Conservation (phyloP, 2,329 filamentous ascomycete genomes). For the Arthrobotrys iridis region DNA sequence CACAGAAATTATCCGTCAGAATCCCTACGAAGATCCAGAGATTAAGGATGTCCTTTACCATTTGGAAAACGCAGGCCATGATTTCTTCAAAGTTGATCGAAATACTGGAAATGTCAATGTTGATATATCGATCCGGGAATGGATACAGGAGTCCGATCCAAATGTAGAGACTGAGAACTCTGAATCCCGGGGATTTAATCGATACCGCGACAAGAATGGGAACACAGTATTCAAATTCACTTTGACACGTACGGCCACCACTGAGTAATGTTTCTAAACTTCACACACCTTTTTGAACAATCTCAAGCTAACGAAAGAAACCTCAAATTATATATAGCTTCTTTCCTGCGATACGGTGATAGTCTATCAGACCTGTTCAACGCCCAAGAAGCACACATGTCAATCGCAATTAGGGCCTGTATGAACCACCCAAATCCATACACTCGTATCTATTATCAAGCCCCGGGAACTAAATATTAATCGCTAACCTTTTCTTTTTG, state of each 20-base stretch:
- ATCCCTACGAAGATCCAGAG: constrained; percentile 11
- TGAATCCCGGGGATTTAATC: constrained; percentile 32
- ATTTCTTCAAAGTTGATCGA: constrained; percentile 16
- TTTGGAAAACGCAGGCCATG: constrained; percentile 3
- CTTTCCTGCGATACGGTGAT: constrained; percentile 1
- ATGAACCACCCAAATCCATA: not conserved
- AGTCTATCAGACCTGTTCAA: not conserved
- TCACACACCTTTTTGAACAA: too few relatives aligned
- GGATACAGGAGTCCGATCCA: not conserved
- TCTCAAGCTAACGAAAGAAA: too few relatives aligned
- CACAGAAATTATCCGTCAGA: not conserved
- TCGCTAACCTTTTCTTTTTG: too few relatives aligned
- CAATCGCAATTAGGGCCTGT: not conserved
- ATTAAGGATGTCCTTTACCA: constrained; percentile 4
- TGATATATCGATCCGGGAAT: constrained; percentile 1
- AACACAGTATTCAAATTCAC: constrained; percentile 30
- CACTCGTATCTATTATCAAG: too few relatives aligned
- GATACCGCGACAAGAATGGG: constrained; percentile 8
- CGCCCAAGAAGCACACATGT: not conserved
- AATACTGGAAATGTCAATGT: not conserved
- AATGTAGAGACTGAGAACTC: not conserved
- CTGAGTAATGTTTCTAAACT: not conserved
- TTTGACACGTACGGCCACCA: constrained; percentile 7
- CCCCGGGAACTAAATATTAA: too few relatives aligned
- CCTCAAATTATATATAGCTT: not conserved